These are phyloP conservation scores for Botrytis sinoallii DNA, from an alignment of 2,329 filamentous ascomycete species.

Conservation along the genomic window DNA sequence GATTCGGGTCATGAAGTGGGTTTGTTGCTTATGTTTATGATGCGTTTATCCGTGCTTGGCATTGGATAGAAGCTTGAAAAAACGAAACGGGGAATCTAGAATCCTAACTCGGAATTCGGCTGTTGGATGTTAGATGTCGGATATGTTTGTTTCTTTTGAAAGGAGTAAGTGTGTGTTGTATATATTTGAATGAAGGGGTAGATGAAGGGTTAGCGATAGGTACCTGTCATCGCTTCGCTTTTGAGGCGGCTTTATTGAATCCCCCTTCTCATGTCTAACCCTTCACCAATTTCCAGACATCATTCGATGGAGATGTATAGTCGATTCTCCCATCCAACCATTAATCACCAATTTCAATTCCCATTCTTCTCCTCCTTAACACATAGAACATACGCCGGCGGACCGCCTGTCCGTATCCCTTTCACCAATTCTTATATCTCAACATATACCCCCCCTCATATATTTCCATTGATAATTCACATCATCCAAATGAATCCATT, in stretches of 20 bases:
- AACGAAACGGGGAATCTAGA: not conserved
- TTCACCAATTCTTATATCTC: not conserved
- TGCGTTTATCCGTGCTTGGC: slow-evolving; percentile 12
- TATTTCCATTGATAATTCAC: not conserved
- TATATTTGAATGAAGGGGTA: not conserved
- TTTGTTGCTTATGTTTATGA: not conserved
- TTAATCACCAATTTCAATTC: not conserved
- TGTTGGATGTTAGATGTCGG: not conserved
- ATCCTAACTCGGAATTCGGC: not conserved
- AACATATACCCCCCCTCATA: not conserved
- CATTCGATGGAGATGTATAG: not conserved
- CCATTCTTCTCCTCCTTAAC: not conserved
- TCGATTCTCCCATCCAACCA: not conserved
- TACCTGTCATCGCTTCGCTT: not conserved
- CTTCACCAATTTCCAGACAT: not conserved
- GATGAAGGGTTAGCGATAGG: not conserved
- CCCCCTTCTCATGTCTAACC: not conserved
- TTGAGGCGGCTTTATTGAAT: not conserved
- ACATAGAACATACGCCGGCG: not conserved
- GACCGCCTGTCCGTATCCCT: slow-evolving; percentile 4
- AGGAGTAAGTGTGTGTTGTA: not conserved
- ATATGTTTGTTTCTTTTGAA: not conserved
- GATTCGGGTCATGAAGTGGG: slow-evolving; percentile 1
- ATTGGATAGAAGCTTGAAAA: slow-evolving; percentile 1
- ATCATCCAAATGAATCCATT: not conserved